These are phyloP conservation scores for Umbelopsis isabellina DNA, from an alignment of 192 early-diverging fungal genomes.

Conservation along the genomic window DNA sequence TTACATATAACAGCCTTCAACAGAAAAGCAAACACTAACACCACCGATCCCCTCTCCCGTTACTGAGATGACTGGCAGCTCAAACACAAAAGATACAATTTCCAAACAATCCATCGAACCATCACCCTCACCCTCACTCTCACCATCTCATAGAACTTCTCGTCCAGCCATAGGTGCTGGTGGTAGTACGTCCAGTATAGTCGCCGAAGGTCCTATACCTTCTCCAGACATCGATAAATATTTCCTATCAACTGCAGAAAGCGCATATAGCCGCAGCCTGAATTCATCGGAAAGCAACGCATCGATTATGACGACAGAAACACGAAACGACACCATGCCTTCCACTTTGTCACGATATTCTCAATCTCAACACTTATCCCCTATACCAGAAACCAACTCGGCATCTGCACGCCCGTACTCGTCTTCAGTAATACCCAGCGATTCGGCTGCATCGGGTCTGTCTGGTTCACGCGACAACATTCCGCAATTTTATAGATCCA, in stretches of 20 bases:
- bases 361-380: background rate
- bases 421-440: background rate
- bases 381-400: background rate
- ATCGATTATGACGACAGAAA: background rate
- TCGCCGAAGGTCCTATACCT: background rate
- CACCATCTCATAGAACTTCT: no score
- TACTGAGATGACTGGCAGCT: no score
- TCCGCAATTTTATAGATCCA: background rate
- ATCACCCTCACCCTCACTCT: no score
- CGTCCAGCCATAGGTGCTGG: no score
- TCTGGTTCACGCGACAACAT: background rate
- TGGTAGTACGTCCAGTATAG: background rate
- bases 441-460: background rate
- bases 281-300: conserved; percentile 5
- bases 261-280: background rate
- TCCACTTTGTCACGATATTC: background rate
- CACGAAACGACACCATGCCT: background rate
- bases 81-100: no score
- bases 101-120: background rate
- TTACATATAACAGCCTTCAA: no score
- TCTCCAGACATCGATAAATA: background rate
- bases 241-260: background rate
- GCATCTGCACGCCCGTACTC: background rate
- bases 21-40: no score
- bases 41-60: no score